Evolutionary conservation across 2,329 filamentous ascomycete species (phyloP).

Genomic region (Teratosphaeria zuluensis): DNA sequence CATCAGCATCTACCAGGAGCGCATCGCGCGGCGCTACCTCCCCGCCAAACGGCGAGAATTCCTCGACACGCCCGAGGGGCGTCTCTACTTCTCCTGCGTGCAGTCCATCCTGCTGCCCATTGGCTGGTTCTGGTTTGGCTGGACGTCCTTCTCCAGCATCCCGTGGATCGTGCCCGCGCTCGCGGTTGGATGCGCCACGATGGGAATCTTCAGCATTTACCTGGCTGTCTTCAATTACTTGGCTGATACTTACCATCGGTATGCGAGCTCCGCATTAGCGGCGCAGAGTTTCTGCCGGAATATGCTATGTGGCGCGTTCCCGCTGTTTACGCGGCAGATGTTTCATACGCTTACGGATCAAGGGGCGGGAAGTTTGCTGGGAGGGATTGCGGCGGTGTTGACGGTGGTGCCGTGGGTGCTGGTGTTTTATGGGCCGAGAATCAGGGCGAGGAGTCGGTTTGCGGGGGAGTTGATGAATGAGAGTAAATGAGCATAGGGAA

Average conservation of each 20-base stretch:
- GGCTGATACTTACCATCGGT: slow-evolving; percentile 76
- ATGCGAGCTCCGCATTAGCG: slow-evolving; percentile 75
- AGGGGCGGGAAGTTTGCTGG: slow-evolving; percentile 64
- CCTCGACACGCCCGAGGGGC: slow-evolving; percentile 55
- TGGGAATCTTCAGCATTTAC: slow-evolving; percentile 81
- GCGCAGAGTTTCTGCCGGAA: slow-evolving; percentile 83
- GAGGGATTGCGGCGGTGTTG: slow-evolving; percentile 56
- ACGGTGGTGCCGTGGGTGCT: slow-evolving; percentile 83
- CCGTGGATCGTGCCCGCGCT: slow-evolving; percentile 66
- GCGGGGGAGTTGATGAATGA: slow-evolving; percentile 40
- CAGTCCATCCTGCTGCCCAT: slow-evolving; percentile 65
- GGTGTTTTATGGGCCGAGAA: slow-evolving; percentile 65
- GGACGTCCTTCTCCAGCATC: slow-evolving; percentile 51
- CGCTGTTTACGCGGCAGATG: slow-evolving; percentile 63
- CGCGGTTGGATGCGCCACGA: slow-evolving; percentile 63
- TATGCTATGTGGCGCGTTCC: slow-evolving; percentile 70
- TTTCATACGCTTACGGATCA: slow-evolving; percentile 63
- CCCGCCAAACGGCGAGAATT: slow-evolving; percentile 26
- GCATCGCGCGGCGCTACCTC: slow-evolving; percentile 10
- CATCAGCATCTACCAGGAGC: slow-evolving; percentile 42
- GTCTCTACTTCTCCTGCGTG: slow-evolving; percentile 75
- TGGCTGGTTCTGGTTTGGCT: slow-evolving; percentile 74
- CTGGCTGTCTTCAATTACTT: slow-evolving; percentile 88
- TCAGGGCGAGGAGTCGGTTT: slow-evolving; percentile 67
- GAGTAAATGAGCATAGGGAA: slow-evolving; percentile 1